These are phyloP conservation scores for Zhuliangozyma parablackwelliae DNA, from an alignment of 1,139 yeast genomes.

Conservation along the genomic window DNA sequence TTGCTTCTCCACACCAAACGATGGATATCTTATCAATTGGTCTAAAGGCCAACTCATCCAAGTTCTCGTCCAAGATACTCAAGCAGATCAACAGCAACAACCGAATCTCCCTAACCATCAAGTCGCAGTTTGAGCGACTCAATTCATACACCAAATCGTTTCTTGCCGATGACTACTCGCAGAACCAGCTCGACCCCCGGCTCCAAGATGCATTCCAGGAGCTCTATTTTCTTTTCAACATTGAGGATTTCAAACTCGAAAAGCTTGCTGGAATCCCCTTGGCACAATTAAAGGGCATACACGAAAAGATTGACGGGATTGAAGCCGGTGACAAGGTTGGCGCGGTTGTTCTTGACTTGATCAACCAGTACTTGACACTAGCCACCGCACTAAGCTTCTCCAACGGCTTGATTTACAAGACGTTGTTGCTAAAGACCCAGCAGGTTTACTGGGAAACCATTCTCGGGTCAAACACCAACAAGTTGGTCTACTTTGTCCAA, in stretches of 20 bases:
- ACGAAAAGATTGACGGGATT: slow-evolving; percentile 6
- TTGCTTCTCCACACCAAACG: slow-evolving; percentile 3
- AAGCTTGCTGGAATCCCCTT: slow-evolving; percentile 14
- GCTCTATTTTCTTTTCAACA: slow-evolving; percentile 19
- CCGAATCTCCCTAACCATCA: slow-evolving; percentile 10
- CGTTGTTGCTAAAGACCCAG: slow-evolving; percentile 31
- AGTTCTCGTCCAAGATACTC: slow-evolving; percentile 7
- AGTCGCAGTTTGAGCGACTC: slow-evolving; percentile 8
- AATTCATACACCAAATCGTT: slow-evolving; percentile 11
- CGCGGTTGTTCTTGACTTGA: slow-evolving; percentile 12
- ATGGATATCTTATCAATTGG: slow-evolving; percentile 15
- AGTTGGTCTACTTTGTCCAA: slow-evolving; percentile 32
- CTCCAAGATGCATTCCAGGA: slow-evolving; percentile 22
- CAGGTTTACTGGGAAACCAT: slow-evolving; percentile 35
- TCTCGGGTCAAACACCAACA: slow-evolving; percentile 20
- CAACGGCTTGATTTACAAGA: slow-evolving; percentile 31
- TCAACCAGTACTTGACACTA: slow-evolving; percentile 22
- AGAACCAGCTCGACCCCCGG: slow-evolving; percentile 20
- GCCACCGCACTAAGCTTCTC: slow-evolving; percentile 26
- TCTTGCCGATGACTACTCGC: slow-evolving; percentile 9
- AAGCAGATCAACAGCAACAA: slow-evolving; percentile 12
- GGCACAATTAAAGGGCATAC: slow-evolving; percentile 10
- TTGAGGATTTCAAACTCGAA: slow-evolving; percentile 20
- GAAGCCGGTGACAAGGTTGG: slow-evolving; percentile 1
- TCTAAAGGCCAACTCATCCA: slow-evolving; percentile 7